These are phyloP conservation scores for Xylaria sp. DNA, from an alignment of 2,329 filamentous ascomycete species.

Conservation along the genomic window DNA sequence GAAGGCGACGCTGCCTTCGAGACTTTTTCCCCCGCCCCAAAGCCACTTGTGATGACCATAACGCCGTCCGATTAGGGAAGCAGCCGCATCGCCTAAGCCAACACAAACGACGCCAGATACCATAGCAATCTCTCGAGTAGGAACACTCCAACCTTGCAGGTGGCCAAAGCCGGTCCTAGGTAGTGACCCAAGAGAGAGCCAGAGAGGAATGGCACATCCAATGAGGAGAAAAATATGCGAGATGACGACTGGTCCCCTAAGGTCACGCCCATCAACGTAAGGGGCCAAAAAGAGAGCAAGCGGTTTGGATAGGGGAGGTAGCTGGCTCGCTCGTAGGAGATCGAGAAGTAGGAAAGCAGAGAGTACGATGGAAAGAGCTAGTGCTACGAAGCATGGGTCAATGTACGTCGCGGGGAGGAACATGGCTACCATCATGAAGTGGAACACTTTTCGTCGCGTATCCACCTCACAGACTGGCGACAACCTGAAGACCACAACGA, in stretches of 20 bases:
- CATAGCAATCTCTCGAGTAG: conserved; percentile 83
- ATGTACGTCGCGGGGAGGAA: conserved; percentile 86
- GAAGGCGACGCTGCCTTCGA: conserved; percentile 89
- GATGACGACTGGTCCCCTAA: conserved; percentile 92
- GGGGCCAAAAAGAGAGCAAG: conserved; percentile 89
- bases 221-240: conserved; percentile 96
- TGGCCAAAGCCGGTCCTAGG: conserved; percentile 64
- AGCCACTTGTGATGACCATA: conserved; percentile 92
- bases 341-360: conserved; percentile 90
- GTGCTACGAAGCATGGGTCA: conserved; percentile 83
- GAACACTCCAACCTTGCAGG: conserved; percentile 79
- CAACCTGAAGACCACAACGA: conserved; percentile 78
- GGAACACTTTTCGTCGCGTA: conserved; percentile 95
- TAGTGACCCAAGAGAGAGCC: conserved; percentile 82
- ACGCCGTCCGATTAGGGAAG: conserved; percentile 86
- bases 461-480: conserved; percentile 88
- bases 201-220: conserved; percentile 93
- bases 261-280: conserved; percentile 92
- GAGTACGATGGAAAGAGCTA: conserved; percentile 83
- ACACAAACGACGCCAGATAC: conserved; percentile 93
- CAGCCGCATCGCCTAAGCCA: conserved; percentile 92
- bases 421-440: conserved; percentile 98
- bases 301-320: conserved; percentile 87
- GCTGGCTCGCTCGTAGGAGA: conserved; percentile 86
- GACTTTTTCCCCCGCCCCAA: conserved; percentile 95